Conservation (phyloP, 108 stramenopile species). For the Heterococcus sp. region DNA sequence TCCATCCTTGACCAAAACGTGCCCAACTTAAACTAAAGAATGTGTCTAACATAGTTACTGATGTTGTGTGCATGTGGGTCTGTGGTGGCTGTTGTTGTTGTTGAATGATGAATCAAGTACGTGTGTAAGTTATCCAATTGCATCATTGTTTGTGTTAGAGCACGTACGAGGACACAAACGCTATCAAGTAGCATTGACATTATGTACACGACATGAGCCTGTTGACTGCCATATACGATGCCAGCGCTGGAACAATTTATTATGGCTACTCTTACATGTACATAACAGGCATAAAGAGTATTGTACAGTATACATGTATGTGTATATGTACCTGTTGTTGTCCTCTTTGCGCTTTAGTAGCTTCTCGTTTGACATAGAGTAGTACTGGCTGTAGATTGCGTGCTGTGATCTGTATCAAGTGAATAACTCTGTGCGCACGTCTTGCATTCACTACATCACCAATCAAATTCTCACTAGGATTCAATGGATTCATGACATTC, state of each 20-base stretch:
- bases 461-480: constrained; percentile 40
- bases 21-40: constrained; percentile 39
- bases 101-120: no score
- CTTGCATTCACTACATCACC: constrained; percentile 26
- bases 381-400: constrained; percentile 30
- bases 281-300: no score
- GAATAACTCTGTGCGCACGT: constrained; percentile 15
- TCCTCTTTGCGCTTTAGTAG: constrained; percentile 27
- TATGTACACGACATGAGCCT: no score
- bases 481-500: constrained; percentile 53
- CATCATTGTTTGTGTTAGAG: no score
- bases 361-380: constrained; percentile 32
- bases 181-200: no score
- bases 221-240: no score
- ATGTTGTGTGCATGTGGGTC: constrained; percentile 12
- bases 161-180: no score
- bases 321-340: constrained; percentile 11
- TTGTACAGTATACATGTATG: no score
- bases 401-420: constrained; percentile 2
- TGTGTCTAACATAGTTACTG: constrained; percentile 15
- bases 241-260: no score
- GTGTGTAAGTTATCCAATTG: no score
- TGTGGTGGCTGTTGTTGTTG: constrained; percentile 8
- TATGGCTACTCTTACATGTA: no score
- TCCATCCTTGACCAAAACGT: constrained; percentile 40